A percentile compares a stretch with the other conserved stretches of the same genome.
phyloP scores from a whole-genome alignment of 2,329 filamentous ascomycete genomes.

The Beauveria sp. region DNA sequence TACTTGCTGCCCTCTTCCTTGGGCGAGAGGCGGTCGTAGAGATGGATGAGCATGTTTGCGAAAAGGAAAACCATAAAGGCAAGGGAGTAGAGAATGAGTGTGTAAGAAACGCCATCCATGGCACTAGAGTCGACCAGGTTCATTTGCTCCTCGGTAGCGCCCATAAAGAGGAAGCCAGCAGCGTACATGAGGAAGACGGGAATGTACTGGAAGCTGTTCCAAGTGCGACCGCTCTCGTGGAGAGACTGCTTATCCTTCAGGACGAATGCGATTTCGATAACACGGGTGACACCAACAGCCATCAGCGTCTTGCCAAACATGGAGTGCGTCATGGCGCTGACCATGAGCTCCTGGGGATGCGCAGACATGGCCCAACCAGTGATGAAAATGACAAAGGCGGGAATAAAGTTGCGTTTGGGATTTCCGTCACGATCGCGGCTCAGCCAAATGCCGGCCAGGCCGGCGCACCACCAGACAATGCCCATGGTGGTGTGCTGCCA shows the following conservation, averaged over 20 bases:
- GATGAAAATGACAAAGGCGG: slow-evolving; percentile 80
- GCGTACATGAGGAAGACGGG: slow-evolving; percentile 69
- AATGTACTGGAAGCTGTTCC: slow-evolving; percentile 53
- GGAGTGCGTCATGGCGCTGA: slow-evolving; percentile 81
- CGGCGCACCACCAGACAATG: slow-evolving; percentile 96
- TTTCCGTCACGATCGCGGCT: slow-evolving; percentile 74
- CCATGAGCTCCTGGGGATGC: slow-evolving; percentile 74
- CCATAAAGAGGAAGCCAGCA: slow-evolving; percentile 94
- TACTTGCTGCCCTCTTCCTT: slow-evolving; percentile 30
- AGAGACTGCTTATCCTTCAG: slow-evolving; percentile 62
- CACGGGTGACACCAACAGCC: slow-evolving; percentile 73
- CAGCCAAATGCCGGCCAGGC: slow-evolving; percentile 85
- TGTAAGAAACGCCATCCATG: slow-evolving; percentile 85
- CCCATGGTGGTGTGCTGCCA: slow-evolving; percentile 99
- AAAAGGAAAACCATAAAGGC: slow-evolving; percentile 90
- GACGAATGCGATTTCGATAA: slow-evolving; percentile 88
- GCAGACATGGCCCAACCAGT: slow-evolving; percentile 95
- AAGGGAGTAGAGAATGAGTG: slow-evolving; percentile 84
- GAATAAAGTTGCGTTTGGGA: slow-evolving; percentile 88
- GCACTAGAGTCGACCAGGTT: slow-evolving; percentile 60
- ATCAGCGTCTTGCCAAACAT: slow-evolving; percentile 95
- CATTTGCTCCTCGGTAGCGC: slow-evolving; percentile 96
- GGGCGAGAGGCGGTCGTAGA: slow-evolving; percentile 62
- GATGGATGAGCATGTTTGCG: slow-evolving; percentile 72
- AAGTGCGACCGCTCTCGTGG: slow-evolving; percentile 59